These are phyloP conservation scores for cucumber (Cucumis sativus) DNA, from an alignment of 306 rosid species.

Conservation along the genomic window DNA sequence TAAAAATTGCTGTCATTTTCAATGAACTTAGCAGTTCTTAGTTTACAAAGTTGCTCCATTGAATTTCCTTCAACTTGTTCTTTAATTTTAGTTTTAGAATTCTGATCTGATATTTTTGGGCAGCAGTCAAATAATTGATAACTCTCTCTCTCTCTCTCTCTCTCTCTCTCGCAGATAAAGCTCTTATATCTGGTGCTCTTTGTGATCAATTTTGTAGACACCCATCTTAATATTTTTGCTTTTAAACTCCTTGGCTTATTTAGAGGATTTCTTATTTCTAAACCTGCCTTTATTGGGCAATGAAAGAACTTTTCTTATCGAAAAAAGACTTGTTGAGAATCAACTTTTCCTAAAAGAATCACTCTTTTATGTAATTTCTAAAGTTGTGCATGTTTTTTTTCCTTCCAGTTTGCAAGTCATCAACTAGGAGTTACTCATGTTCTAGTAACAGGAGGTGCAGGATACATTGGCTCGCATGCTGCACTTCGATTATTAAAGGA, in stretches of 20 bases:
- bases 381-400: conserved; percentile 5
- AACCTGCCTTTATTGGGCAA: not conserved
- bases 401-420: conserved; percentile 50
- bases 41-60: not conserved
- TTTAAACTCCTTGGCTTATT: not conserved
- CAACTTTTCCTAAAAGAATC: not conserved
- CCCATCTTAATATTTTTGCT: not conserved
- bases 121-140: not conserved
- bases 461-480: conserved; percentile 93
- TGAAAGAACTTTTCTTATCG: not conserved
- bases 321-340: not conserved
- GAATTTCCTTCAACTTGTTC: not conserved
- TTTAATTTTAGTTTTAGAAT: not conserved
- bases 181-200: not conserved
- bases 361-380: not conserved
- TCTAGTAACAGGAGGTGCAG: conserved; percentile 96
- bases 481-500: conserved; percentile 67
- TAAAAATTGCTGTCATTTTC: not conserved
- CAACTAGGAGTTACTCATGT: conserved; percentile 84
- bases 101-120: not conserved
- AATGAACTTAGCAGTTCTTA: not conserved
- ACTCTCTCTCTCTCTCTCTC: not conserved
- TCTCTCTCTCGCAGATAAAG: not conserved
- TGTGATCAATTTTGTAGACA: not conserved
- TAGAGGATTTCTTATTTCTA: not conserved